Evolutionary conservation across 768 basidiomycete species (phyloP).

Genomic region (Phlebiopsis flavidoalba): DNA sequence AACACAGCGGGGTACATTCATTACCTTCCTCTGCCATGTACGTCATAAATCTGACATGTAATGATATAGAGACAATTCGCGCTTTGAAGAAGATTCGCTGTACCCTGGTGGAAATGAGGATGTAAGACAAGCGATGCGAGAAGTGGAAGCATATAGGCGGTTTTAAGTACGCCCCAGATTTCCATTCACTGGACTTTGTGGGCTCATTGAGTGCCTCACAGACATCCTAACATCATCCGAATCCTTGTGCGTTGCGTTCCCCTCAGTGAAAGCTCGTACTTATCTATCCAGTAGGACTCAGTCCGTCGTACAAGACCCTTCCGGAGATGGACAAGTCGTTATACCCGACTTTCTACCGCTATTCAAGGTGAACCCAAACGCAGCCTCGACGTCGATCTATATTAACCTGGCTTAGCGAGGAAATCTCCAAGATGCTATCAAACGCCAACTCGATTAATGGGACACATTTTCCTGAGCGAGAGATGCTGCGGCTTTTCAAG

Average conservation of each 20-base stretch:
- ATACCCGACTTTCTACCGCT: conserved; percentile 93
- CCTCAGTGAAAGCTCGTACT: conserved; percentile 9
- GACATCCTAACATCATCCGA: conserved; percentile 95
- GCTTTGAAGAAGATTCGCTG: conserved; percentile 97
- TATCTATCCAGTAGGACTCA: conserved; percentile 56
- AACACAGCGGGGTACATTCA: conserved; percentile 70
- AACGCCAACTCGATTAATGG: conserved; percentile 78
- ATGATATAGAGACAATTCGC: conserved; percentile 77
- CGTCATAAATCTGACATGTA: not conserved
- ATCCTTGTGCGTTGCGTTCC: conserved; percentile 55
- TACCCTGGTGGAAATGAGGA: conserved; percentile 82
- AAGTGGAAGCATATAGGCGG: conserved; percentile 89
- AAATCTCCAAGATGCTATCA: conserved; percentile 94
- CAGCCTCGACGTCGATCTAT: not conserved
- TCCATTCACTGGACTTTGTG: not conserved
- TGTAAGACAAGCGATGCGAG: conserved; percentile 85
- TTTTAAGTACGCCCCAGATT: conserved; percentile 68
- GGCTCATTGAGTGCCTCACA: conserved; percentile 22
- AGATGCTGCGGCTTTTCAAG: conserved; percentile 86
- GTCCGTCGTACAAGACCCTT: conserved; percentile 91
- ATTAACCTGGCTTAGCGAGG: conserved; percentile 50
- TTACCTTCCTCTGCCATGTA: not conserved
- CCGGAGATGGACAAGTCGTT: conserved; percentile 93
- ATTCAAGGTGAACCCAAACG: conserved; percentile 58
- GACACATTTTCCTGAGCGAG: conserved; percentile 79